These are phyloP conservation scores for Azolla pinnata DNA, from an alignment of 75 land plant species.

Conservation along the genomic window DNA sequence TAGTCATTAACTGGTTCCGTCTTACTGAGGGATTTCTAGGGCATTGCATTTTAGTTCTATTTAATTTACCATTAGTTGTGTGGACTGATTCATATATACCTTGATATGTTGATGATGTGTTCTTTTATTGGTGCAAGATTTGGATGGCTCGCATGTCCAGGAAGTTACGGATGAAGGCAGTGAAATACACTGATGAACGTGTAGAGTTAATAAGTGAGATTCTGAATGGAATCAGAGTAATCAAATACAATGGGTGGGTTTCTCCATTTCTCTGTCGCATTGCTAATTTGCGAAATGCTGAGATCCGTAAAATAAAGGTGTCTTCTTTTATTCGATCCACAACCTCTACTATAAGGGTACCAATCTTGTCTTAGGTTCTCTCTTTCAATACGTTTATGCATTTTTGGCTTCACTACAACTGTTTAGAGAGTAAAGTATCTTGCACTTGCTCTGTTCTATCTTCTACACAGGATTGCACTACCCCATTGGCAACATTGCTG, in stretches of 20 bases:
- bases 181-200: constrained; percentile 22
- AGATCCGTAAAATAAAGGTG: constrained; percentile 17
- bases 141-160: constrained; percentile 12
- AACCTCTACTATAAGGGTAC: constrained; percentile 21
- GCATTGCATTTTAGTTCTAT: no score
- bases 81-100: neutral
- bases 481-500: constrained; percentile 20
- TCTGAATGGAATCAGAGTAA: constrained; percentile 24
- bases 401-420: no score
- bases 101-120: neutral
- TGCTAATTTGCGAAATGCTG: constrained; percentile 8
- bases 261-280: constrained; percentile 22
- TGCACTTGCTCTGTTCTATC: neutral
- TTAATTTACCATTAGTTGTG: neutral
- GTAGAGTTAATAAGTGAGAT: constrained; percentile 17
- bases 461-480: constrained; percentile 11
- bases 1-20: no score
- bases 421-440: no score
- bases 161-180: constrained; percentile 13
- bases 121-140: constrained; percentile 4
- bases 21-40: no score
- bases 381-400: neutral
- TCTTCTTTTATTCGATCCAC: constrained; percentile 21
- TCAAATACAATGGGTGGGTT: constrained; percentile 32
- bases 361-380: neutral